Conservation (phyloP, 2,329 filamentous ascomycete species). For the Celoporthe dispersa region DNA sequence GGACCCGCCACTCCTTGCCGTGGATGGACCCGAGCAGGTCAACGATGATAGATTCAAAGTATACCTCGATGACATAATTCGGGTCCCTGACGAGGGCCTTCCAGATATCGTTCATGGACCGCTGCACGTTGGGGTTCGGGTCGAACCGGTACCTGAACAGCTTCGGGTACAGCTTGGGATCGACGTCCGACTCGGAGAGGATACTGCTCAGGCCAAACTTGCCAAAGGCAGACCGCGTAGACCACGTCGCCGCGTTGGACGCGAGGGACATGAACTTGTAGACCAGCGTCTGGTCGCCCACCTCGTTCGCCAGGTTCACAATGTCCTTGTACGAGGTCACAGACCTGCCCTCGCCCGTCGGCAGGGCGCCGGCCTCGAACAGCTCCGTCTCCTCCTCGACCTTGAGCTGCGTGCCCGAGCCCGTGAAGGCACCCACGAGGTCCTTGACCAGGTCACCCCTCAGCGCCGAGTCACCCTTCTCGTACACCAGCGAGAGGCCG, state of each 20-base stretch:
- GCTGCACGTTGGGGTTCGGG: slow-evolving; percentile 88
- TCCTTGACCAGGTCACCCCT: slow-evolving; percentile 86
- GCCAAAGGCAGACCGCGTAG: slow-evolving; percentile 93
- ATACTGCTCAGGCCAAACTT: slow-evolving; percentile 92
- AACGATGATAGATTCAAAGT: slow-evolving; percentile 88
- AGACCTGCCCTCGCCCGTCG: slow-evolving; percentile 85
- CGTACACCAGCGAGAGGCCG: slow-evolving; percentile 90
- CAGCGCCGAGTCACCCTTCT: slow-evolving; percentile 81
- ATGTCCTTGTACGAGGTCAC: slow-evolving; percentile 98
- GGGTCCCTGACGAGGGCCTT: slow-evolving; percentile 92
- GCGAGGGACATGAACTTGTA: slow-evolving; percentile 99
- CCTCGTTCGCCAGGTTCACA: slow-evolving; percentile 91
- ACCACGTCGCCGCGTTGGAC: slow-evolving; percentile 95
- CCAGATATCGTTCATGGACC: slow-evolving; percentile 98
- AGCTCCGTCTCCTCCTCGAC: slow-evolving; percentile 91
- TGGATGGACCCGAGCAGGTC: slow-evolving; percentile 86
- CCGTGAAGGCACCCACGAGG: slow-evolving; percentile 86
- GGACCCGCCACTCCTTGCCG: slow-evolving; percentile 89
- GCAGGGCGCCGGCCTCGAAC: slow-evolving; percentile 87
- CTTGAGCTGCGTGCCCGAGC: slow-evolving; percentile 73
- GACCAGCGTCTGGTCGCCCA: slow-evolving; percentile 92
- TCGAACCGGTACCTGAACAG: slow-evolving; percentile 94
- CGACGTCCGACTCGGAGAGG: slow-evolving; percentile 83
- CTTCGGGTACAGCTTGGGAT: slow-evolving; percentile 94
- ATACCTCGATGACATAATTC: slow-evolving; percentile 71